phyloP scores from a whole-genome alignment of 345 rosid species.

The Adansonia digitata region DNA sequence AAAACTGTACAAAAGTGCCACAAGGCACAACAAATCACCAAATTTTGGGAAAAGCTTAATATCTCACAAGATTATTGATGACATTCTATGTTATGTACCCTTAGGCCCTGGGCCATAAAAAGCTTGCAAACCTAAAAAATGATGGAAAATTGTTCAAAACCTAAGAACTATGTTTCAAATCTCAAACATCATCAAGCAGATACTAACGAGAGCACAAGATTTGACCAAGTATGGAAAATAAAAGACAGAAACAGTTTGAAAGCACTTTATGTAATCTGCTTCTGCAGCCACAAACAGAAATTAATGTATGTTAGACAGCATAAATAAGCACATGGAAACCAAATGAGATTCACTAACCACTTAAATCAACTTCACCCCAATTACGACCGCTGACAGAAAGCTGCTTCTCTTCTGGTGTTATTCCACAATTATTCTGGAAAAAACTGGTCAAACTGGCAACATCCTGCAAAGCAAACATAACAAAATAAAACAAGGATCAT shows the following conservation, averaged over 20 bases:
- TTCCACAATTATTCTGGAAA: conserved; percentile 68
- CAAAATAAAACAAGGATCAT: not conserved
- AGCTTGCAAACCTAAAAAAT: not conserved
- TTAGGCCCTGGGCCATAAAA: not conserved
- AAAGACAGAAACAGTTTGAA: not conserved
- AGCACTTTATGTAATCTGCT: not conserved
- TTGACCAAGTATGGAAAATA: not conserved
- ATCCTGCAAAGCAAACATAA: conserved; percentile 44
- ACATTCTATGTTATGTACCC: not conserved
- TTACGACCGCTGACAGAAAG: conserved; percentile 91
- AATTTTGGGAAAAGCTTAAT: not conserved
- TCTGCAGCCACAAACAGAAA: not conserved
- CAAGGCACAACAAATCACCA: not conserved
- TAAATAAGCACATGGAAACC: not conserved
- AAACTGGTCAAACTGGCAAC: conserved; percentile 59
- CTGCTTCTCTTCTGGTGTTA: conserved; percentile 78
- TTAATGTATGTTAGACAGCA: not conserved
- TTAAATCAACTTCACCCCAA: conserved; percentile 95
- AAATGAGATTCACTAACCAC: conserved; percentile 38
- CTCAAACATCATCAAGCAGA: not conserved
- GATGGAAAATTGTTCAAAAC: not conserved
- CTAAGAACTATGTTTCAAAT: not conserved
- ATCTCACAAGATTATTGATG: not conserved
- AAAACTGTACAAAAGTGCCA: not conserved
- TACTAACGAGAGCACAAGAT: not conserved